A percentile compares a stretch with the other conserved stretches of the same genome.
Evolutionary conservation across 1,284 basidiomycete genomes (phyloP).

Genomic region (Microbotryum silenes-acaulis): DNA sequence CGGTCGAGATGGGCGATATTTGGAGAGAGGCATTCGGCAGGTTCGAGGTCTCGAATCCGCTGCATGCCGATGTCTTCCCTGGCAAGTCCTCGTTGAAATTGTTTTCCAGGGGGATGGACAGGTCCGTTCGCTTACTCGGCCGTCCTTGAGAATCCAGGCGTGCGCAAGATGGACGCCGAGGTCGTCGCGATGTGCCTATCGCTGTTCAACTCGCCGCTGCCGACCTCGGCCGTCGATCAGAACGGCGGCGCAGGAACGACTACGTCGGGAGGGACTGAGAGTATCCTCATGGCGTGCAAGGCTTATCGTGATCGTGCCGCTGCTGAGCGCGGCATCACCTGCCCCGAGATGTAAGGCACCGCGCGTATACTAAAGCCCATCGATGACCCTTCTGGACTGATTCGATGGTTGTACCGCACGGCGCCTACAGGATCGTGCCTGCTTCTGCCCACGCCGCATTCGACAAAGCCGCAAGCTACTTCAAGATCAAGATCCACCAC

Average conservation of each 20-base stretch:
- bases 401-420: no score
- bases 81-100: neutral
- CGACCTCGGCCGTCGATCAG: constrained; percentile 43
- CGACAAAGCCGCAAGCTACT: constrained; percentile 72
- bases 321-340: constrained; percentile 72
- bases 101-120: neutral
- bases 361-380: neutral
- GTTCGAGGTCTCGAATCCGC: constrained; percentile 58
- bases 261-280: constrained; percentile 93
- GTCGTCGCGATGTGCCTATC: constrained; percentile 87
- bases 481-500: constrained; percentile 83
- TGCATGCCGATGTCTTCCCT: constrained; percentile 78
- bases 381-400: neutral
- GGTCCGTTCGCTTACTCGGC: neutral
- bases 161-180: constrained; percentile 97
- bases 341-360: constrained; percentile 74
- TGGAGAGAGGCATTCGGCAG: constrained; percentile 43
- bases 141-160: constrained; percentile 42
- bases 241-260: constrained; percentile 72
- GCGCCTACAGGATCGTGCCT: constrained; percentile 60
- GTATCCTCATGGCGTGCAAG: constrained; percentile 89
- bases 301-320: constrained; percentile 89
- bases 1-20: constrained; percentile 59
- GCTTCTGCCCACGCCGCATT: constrained; percentile 88
- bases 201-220: constrained; percentile 45